Base-by-base conservation (phyloP, 2,329 filamentous ascomycete species). In the Herpotrichia juniperi region DNA sequence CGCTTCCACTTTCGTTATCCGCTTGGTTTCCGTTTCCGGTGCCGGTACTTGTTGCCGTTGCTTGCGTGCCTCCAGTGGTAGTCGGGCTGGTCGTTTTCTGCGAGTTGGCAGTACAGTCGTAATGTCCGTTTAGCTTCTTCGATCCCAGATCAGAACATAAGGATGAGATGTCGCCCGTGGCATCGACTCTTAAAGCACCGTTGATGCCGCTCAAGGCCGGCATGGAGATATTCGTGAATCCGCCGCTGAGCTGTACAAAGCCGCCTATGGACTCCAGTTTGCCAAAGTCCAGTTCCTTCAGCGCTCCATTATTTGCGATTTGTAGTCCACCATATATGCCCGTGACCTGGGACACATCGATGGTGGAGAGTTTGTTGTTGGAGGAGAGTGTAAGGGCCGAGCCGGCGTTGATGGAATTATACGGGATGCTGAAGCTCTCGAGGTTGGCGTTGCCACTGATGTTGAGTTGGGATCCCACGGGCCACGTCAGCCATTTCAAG, bases 401-500 rank as follows among this genome's bases (percentile, higher is more conserved):
- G 12, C 57, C 55, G 5, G 50, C 42, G 45, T 56, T 54, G 25
- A 66, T 61, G 9, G 31, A 42, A 10, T 48, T 43, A 45, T 62
- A 66, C 0, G 61, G 56, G 1, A 66, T 42, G 3, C 14, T 37
- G 17, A 64, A 56, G 0, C 42, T 30, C 10, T 32, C 39, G 12
- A 66, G 53, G 9, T 59, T 53, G 9, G 19, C 34, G 35, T 66
- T 66, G n/a, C 46, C 30, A 24, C 47, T 57, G 24, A 66, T 57
- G 16, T 54, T 63, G 1, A 66, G 24, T 9, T 40, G 28, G 2
- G 50, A 31, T 17, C 50, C 48, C 3, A 66, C 50, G 5, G 63
- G 61, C 63, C 63, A 64, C 14, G 30, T 56, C 10, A 66, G 26
- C 63, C 63, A 66, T 6, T 62, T 57, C 42, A 66, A 25, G 22